phyloP scores from a whole-genome alignment of 73 alveolate genomes.

The Paramecium sonneborni region DNA sequence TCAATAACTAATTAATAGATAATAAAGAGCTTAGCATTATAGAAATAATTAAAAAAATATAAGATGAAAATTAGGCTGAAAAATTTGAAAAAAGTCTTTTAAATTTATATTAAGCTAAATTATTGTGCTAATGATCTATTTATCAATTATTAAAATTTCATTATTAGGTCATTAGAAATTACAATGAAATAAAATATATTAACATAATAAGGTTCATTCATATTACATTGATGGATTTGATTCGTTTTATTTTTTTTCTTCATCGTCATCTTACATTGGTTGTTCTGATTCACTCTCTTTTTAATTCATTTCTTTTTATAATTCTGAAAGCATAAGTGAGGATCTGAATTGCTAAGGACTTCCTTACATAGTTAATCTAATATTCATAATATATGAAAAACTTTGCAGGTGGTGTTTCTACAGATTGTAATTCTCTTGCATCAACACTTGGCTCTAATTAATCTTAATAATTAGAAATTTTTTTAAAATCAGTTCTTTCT shows the following conservation, averaged over 20 bases:
- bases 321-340: not conserved
- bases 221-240: not conserved
- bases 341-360: not conserved
- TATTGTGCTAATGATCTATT: no score
- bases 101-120: no score
- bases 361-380: not conserved
- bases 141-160: not conserved
- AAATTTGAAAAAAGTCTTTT: no score
- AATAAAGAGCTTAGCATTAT: no score
- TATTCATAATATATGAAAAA: not conserved
- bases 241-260: not conserved
- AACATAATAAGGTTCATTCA: not conserved
- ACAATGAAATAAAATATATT: not conserved
- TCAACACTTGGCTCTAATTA: not conserved
- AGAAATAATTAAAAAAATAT: no score
- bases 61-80: no score
- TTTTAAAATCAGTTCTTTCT: not conserved
- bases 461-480: not conserved
- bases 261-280: not conserved
- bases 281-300: not conserved
- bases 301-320: not conserved
- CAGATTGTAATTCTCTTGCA: not conserved
- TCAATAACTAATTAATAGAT: no score
- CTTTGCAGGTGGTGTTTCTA: slow-evolving; percentile 24
- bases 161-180: not conserved